A percentile compares a stretch with the other conserved stretches of the same genome.
phyloP scores from a whole-genome alignment of 441 rosid genomes.

The Macaranga tanarius region DNA sequence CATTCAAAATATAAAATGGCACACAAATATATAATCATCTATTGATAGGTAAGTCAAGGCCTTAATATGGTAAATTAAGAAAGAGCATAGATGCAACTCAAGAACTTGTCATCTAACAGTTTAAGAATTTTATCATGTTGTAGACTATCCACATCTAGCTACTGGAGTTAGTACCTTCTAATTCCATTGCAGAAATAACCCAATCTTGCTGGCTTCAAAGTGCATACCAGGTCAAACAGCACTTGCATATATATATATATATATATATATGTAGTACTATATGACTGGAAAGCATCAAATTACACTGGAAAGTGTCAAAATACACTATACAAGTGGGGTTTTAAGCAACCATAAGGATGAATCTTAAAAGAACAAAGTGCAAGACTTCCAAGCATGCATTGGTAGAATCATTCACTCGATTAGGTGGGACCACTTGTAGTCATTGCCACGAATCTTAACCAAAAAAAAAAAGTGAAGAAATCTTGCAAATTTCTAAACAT shows the following conservation, averaged over 20 bases:
- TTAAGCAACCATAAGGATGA: background rate
- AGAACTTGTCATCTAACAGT: too few species aligned
- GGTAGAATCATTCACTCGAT: background rate
- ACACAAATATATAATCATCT: background rate
- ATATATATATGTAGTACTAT: too few species aligned
- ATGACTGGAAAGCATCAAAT: background rate
- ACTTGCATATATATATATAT: too few species aligned
- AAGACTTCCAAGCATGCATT: background rate
- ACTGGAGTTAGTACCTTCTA: background rate
- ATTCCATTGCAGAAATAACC: background rate
- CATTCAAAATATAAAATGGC: background rate
- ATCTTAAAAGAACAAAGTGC: background rate
- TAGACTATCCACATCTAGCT: too few species aligned
- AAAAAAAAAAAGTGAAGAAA: background rate
- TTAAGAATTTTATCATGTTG: too few species aligned
- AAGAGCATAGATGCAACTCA: too few species aligned
- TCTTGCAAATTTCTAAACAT: slow-evolving; percentile 9
- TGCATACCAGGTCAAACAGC: background rate
- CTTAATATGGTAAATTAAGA: too few species aligned
- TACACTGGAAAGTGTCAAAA: too few species aligned
- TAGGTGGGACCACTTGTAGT: background rate
- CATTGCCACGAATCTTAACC: background rate
- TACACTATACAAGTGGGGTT: background rate
- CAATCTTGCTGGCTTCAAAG: background rate
- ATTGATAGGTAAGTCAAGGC: background rate